Conservation (phyloP, 768 basidiomycete genomes). For the Tylopilus subfusipes region DNA sequence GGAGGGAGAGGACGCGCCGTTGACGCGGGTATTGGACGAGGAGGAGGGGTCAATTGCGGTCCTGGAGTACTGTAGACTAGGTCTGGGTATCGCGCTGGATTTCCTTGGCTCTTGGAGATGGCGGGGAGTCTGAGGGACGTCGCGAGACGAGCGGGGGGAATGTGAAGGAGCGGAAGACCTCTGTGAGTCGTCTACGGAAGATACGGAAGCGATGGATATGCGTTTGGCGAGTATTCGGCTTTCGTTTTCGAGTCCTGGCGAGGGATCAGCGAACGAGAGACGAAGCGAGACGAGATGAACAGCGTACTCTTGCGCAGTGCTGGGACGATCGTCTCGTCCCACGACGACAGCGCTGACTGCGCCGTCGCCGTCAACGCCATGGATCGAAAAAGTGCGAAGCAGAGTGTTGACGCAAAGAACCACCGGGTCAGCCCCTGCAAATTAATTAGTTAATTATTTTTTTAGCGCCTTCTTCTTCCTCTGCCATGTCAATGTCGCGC, state of each 20-base stretch:
- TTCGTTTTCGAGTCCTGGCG: slow-evolving; percentile 72
- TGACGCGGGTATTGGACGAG: slow-evolving; percentile 26
- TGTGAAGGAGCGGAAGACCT: slow-evolving; percentile 20
- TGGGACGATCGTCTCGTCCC: slow-evolving; percentile 84
- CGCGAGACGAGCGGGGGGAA: slow-evolving; percentile 18
- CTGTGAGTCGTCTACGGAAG: slow-evolving; percentile 47
- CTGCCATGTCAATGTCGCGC: slow-evolving; percentile 26
- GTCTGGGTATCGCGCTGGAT: slow-evolving; percentile 45
- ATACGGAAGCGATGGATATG: slow-evolving; percentile 69
- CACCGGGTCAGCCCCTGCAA: slow-evolving; percentile 3
- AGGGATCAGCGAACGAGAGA: not conserved
- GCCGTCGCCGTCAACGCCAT: slow-evolving; percentile 43
- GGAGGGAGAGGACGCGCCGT: slow-evolving; percentile 29
- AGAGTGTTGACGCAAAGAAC: not conserved
- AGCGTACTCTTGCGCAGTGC: slow-evolving; percentile 72
- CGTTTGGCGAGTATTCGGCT: slow-evolving; percentile 74
- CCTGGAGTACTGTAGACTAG: slow-evolving; percentile 39
- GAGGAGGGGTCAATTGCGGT: slow-evolving; percentile 25
- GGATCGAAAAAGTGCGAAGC: slow-evolving; percentile 1
- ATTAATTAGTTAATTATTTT: slow-evolving; percentile 3
- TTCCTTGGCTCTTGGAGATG: slow-evolving; percentile 34
- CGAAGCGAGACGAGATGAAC: not conserved
- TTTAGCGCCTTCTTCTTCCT: not conserved
- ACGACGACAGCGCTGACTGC: slow-evolving; percentile 46
- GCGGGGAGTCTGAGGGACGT: slow-evolving; percentile 16